Conservation (phyloP, 1,139 yeast species). For the Tardiomyces depauwii region DNA sequence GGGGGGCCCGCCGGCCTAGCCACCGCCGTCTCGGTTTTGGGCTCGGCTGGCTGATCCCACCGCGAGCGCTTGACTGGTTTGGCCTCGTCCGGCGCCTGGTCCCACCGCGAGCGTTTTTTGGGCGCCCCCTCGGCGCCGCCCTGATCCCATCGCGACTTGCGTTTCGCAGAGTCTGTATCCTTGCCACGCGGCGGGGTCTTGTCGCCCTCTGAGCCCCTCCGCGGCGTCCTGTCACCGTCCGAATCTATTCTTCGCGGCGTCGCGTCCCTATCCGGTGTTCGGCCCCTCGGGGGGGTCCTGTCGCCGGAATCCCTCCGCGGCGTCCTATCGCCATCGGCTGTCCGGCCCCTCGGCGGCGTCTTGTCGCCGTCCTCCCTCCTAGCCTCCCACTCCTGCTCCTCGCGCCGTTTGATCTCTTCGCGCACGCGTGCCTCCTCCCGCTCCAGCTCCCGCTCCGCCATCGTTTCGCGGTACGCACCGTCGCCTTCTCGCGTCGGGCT, state of each 20-base stretch:
- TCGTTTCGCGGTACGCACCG: conserved; percentile 15
- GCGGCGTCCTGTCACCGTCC: conserved; percentile 7
- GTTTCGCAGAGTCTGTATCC: conserved; percentile 2
- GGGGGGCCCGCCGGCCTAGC: neutral
- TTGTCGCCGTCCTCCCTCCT: conserved; percentile 7
- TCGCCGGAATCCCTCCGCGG: conserved; percentile 7
- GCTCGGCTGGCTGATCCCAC: conserved; percentile 11
- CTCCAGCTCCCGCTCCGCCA: conserved; percentile 23
- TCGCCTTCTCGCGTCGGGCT: conserved; percentile 19
- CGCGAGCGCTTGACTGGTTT: conserved; percentile 6
- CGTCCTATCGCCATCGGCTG: conserved; percentile 3
- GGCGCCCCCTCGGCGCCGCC: conserved; percentile 14
- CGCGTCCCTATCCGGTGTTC: conserved; percentile 1
- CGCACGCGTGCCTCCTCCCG: conserved; percentile 22
- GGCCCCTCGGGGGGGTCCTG: neutral
- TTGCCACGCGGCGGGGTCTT: conserved; percentile 6
- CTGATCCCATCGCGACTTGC: conserved; percentile 29
- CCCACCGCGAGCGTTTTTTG: conserved; percentile 17
- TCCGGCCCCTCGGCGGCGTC: conserved; percentile 8
- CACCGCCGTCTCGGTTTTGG: conserved; percentile 5
- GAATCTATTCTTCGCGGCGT: neutral
- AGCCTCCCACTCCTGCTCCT: neutral
- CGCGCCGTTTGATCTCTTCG: conserved; percentile 10
- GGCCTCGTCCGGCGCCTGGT: conserved; percentile 7
- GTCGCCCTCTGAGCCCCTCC: conserved; percentile 5